These are phyloP conservation scores for Psilocybe subaeruginosa DNA, from an alignment of 768 basidiomycete genomes.

Conservation along the genomic window DNA sequence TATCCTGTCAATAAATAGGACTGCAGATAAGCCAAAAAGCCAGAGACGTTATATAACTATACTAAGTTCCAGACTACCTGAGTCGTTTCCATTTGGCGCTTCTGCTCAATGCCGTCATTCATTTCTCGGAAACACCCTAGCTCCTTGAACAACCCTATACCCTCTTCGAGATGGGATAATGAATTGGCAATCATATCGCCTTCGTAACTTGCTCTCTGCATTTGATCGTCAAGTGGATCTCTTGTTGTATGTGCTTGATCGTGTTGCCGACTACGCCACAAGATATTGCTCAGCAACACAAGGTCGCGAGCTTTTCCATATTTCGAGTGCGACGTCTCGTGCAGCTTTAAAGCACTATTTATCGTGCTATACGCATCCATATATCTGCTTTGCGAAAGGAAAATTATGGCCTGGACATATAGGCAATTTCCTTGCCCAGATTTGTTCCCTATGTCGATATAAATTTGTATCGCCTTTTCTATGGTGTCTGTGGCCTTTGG, in stretches of 20 bases:
- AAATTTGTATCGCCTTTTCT: conserved; percentile 17
- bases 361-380: conserved; percentile 23
- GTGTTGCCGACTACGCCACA: conserved; percentile 15
- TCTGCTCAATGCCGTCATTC: conserved; percentile 4
- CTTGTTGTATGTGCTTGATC: neutral
- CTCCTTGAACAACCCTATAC: conserved; percentile 1
- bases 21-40: too few relatives aligned
- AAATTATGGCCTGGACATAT: conserved; percentile 27
- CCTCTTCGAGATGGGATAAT: neutral
- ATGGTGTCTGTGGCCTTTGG: conserved; percentile 10
- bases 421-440: conserved; percentile 29
- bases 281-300: conserved; percentile 25
- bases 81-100: neutral
- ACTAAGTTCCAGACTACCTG: too few relatives aligned
- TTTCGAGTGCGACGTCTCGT: conserved; percentile 13
- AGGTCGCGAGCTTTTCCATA: conserved; percentile 21
- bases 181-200: neutral
- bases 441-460: conserved; percentile 14
- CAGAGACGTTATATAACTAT: too few relatives aligned
- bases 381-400: conserved; percentile 22
- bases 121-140: conserved; percentile 4
- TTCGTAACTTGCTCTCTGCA: neutral
- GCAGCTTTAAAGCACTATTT: conserved; percentile 22
- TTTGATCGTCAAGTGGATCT: too few relatives aligned
- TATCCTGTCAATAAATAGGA: too few relatives aligned